Base-by-base conservation (phyloP, 169 alveolate species). In the Eimeria praecox region DNA sequence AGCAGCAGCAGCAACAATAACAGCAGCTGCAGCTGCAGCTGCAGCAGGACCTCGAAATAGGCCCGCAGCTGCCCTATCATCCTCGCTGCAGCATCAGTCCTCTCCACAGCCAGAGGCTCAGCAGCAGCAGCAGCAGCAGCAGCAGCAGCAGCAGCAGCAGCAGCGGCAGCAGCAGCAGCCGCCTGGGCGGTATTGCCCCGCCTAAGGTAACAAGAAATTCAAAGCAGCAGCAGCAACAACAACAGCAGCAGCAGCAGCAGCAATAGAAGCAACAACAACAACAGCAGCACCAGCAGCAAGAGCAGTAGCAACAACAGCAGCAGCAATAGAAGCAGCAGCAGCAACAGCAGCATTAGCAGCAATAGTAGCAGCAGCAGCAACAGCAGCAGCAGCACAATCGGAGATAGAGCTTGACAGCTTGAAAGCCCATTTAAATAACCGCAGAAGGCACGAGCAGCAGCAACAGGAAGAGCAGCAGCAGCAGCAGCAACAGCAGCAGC, bases 1-100 rank as follows among this genome's bases (percentile, higher is more conserved):
- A 66, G 78, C 44, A 66, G 78, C 78, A 66, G 78, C 78, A 66
- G 78, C 78, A 66, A n/a, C 75, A 64, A n/a, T n/a, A 64, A n/a
- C 75, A 4, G 75, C 38, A n/a, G 38, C 33, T 10, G 9, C 33
- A 5, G 75, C 38, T 10, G 78, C 46, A 66, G 38, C 38, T 27
- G 38, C 75, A 64, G 75, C 27, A n/a, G 75, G 38, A 5, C 33
- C 75, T 64, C 33, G 38, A 5, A 16, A 5, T n/a, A 64, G 75
- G 38, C 75, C 33, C 18, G 56, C 56, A 49, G 20, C 56, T 49
- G 56, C 56, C 56, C 20, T 27, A 6, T 12, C 2, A 2, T 56
- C 66, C 14, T 8, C 66, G n/a, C 66, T 16, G 14, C 66, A 56
- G 66, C 66, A 56, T 2, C 66, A 56, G n/a, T 56, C 66, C n/a